Percentiles rank a stretch among this genome's conserved stretches.
Conservation (phyloP, 2,329 filamentous ascomycete genomes). For the Clonostachys solani region DNA sequence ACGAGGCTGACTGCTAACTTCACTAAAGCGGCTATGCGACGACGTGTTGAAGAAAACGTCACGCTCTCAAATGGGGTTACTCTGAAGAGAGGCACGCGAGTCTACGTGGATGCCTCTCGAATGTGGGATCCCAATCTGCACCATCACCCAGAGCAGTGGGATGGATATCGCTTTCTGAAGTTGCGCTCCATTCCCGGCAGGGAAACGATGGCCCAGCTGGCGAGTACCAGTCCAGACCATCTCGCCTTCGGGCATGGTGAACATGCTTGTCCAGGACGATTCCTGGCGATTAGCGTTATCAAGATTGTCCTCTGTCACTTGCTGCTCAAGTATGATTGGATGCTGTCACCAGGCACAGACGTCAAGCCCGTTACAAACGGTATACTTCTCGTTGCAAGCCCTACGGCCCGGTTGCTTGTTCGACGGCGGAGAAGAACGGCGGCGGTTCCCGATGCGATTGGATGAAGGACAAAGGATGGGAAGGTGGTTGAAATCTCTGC, state of each 20-base stretch:
- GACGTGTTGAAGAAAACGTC: constrained; percentile 5
- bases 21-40: constrained; percentile 3
- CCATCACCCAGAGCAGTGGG: constrained; percentile 8
- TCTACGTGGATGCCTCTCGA: constrained; percentile 7
- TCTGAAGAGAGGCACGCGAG: constrained; percentile 10
- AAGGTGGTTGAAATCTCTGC: too few species aligned
- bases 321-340: constrained; percentile 20
- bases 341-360: neutral
- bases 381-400: neutral
- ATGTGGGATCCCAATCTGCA: constrained; percentile 10
- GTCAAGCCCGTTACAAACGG: neutral
- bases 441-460: too few species aligned
- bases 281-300: constrained; percentile 33
- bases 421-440: neutral
- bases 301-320: constrained; percentile 24
- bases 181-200: constrained; percentile 14
- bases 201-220: constrained; percentile 21
- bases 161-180: constrained; percentile 17
- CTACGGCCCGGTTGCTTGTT: neutral
- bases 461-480: too few species aligned
- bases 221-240: constrained; percentile 21
- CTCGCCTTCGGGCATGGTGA: constrained; percentile 32
- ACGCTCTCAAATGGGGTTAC: constrained; percentile 8
- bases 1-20: constrained; percentile 29
- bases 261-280: constrained; percentile 35